Evolutionary conservation across 805 yeast species (phyloP), one percentile per base, ranked within the genome.

Genomic region (Ogataea populi-albae): DNA sequence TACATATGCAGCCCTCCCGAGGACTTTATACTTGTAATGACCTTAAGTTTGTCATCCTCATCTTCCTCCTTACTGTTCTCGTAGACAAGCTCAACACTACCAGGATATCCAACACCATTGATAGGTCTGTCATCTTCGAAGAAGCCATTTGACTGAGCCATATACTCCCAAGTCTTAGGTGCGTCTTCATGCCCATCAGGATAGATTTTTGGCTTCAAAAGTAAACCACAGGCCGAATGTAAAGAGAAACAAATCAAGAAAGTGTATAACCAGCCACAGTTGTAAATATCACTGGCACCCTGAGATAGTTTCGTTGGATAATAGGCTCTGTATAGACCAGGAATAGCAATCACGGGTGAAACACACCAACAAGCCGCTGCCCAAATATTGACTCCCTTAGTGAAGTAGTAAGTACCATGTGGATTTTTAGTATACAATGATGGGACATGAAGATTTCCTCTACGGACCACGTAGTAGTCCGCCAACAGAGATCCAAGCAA

Each of bases 281-380:
- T 38, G 24, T 47, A 47, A 26, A 47, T 49, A 30, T 49, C 44
- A 17, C 35, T 37, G 8, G 52, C 49, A 14, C 41, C 20, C n/a
- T 31, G 37, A 16, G 48, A 21, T 21, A 44, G 23, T n/a, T 40
- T 35, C n/a, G 30, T 29, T 7, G 55, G 47, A 12, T 49, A 40
- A 17, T 45, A 46, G 21, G 55, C 54, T 10, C 53, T 46, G 35
- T 53, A 54, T 28, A 53, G 34, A 23, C 58, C 57, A 6, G 55
- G 55, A 27, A 53, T 52, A 10, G 49, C 53, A 15, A 50, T 30
- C 7, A 45, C 34, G 7, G 49, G 55, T 34, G 35, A 44, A 17
- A 34, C 39, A 35, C 28, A 44, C 52, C 49, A 49, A 35, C 40
- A 38, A 16, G 24, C 32, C 24, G 17, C 37, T 17, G 38, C 55